Conservation (phyloP, 2,329 filamentous ascomycete genomes). For the Cladophialophora yegresii region DNA sequence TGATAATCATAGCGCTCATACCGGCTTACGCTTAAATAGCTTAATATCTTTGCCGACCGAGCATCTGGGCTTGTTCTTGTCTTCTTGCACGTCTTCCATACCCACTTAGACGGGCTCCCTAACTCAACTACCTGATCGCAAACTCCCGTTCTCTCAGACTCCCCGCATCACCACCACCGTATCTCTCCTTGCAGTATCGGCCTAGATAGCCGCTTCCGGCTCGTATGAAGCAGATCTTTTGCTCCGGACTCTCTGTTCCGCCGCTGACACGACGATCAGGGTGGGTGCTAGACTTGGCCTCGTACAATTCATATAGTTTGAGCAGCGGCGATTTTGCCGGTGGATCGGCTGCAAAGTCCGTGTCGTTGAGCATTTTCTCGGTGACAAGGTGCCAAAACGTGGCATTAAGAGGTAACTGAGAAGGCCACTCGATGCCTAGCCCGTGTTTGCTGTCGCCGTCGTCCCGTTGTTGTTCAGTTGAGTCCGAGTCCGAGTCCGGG, state of each 20-base stretch:
- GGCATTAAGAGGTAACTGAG: constrained; percentile 36
- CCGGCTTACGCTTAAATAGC: not conserved
- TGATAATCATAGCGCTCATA: not conserved
- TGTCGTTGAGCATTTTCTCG: constrained; percentile 36
- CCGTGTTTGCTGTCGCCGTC: constrained; percentile 14
- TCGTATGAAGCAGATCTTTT: constrained; percentile 40
- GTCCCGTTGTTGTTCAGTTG: not conserved
- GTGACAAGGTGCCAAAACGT: constrained; percentile 40
- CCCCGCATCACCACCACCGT: constrained; percentile 12
- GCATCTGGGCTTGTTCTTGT: not conserved
- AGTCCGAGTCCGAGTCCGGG: not conserved
- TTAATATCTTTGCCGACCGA: not conserved
- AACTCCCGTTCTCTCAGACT: constrained; percentile 5
- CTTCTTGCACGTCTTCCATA: not conserved
- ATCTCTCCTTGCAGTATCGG: constrained; percentile 10
- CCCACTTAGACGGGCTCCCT: not conserved
- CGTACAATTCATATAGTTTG: constrained; percentile 36
- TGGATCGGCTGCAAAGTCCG: constrained; percentile 2
- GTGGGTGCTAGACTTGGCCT: constrained; percentile 37
- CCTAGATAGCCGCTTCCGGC: constrained; percentile 37
- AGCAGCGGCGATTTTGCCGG: constrained; percentile 25
- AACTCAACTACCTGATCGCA: constrained; percentile 1
- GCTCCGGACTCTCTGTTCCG: constrained; percentile 28
- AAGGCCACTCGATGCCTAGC: constrained; percentile 32
- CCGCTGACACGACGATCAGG: constrained; percentile 32